Evolutionary conservation across 1,284 basidiomycete genomes (phyloP).

Genomic region (Puccinia sorghi): DNA sequence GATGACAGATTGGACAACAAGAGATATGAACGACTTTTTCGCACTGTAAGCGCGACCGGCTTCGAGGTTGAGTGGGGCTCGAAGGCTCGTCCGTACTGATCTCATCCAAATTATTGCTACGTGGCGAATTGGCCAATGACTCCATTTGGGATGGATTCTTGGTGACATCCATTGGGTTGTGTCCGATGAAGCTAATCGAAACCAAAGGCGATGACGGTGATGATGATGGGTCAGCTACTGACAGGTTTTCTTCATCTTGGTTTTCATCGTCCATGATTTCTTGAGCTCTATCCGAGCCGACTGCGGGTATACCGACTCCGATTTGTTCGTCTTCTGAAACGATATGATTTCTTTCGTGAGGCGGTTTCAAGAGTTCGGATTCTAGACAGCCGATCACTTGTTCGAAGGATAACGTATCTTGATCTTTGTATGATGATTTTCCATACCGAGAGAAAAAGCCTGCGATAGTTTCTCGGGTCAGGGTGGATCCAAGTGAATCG

Average conservation of each 20-base stretch:
- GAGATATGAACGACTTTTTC: slow-evolving; percentile 93
- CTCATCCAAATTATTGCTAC: not conserved
- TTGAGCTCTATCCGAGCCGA: not conserved
- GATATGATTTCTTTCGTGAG: slow-evolving; percentile 17
- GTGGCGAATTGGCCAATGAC: not conserved
- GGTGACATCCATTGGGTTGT: slow-evolving; percentile 24
- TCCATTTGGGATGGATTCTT: not conserved
- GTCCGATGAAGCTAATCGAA: slow-evolving; percentile 31
- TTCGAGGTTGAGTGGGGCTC: not conserved
- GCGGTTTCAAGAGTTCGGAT: slow-evolving; percentile 64
- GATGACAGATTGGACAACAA: slow-evolving; percentile 89
- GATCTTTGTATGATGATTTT: slow-evolving; percentile 63
- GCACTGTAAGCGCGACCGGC: not conserved
- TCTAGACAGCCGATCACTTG: slow-evolving; percentile 77
- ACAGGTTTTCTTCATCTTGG: not conserved
- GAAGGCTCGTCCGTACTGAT: not conserved
- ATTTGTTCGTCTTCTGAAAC: slow-evolving; percentile 16
- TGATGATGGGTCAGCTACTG: not conserved
- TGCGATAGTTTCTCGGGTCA: slow-evolving; percentile 69
- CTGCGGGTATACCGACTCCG: slow-evolving; percentile 5
- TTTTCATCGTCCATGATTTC: not conserved
- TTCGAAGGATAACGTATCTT: slow-evolving; percentile 73
- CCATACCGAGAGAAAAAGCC: slow-evolving; percentile 67
- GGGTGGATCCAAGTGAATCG: slow-evolving; percentile 90
- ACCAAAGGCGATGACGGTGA: not conserved